A percentile compares a stretch with the other conserved stretches of the same genome.
Conservation (phyloP, 129 eudicot genomes). For the Flaveria sonorensis region DNA sequence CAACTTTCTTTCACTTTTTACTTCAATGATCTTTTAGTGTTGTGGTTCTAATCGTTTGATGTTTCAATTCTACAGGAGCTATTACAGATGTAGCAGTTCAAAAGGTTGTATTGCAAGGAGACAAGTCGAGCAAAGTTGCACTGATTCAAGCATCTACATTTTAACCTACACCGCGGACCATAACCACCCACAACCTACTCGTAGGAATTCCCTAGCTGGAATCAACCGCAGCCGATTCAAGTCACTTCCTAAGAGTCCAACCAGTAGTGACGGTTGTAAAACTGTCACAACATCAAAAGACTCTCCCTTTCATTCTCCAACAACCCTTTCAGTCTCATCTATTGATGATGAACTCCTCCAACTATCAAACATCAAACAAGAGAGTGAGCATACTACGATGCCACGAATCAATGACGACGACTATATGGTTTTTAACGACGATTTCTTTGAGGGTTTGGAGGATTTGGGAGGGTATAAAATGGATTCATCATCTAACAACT, state of each 20-base stretch:
- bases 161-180: slow-evolving; percentile 84
- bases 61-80: slow-evolving; percentile 59
- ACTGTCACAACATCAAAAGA: slow-evolving; percentile 19
- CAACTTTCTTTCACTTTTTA: neutral
- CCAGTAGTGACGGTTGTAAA: slow-evolving; percentile 31
- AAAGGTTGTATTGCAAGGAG: slow-evolving; percentile 85
- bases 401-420: slow-evolving; percentile 15
- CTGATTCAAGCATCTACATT: slow-evolving; percentile 59
- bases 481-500: slow-evolving; percentile 27
- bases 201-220: slow-evolving; percentile 73
- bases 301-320: slow-evolving; percentile 40
- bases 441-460: slow-evolving; percentile 77
- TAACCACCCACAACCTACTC: slow-evolving; percentile 76
- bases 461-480: slow-evolving; percentile 51
- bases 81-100: slow-evolving; percentile 80
- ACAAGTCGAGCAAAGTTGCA: slow-evolving; percentile 87
- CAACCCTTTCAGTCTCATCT: slow-evolving; percentile 31
- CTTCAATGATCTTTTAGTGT: neutral
- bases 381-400: slow-evolving; percentile 7
- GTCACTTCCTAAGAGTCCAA: slow-evolving; percentile 37
- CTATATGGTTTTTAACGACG: slow-evolving; percentile 44
- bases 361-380: slow-evolving; percentile 32
- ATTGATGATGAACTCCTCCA: slow-evolving; percentile 34
- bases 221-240: slow-evolving; percentile 47
- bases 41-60: neutral